phyloP scores from a whole-genome alignment of 345 rosid genomes.

The Ricinus communis region DNA sequence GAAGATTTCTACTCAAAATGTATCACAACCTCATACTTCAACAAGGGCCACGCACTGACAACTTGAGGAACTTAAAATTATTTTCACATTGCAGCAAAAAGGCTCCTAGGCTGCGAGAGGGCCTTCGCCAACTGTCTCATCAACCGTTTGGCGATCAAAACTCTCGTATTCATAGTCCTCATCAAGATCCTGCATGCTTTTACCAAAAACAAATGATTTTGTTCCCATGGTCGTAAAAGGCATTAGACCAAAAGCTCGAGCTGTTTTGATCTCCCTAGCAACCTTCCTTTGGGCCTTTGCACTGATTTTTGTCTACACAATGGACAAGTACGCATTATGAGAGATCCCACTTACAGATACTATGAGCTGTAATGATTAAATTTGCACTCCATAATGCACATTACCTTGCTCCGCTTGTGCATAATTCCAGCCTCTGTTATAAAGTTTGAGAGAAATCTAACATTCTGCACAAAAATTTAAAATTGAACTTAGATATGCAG shows the following conservation, averaged over 20 bases:
- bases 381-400: not conserved
- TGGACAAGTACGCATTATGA: not conserved
- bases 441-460: conserved; percentile 79
- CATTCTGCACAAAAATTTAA: conserved; percentile 57
- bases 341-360: not conserved
- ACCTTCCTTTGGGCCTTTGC: conserved; percentile 95
- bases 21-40: not conserved
- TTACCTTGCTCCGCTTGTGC: conserved; percentile 73
- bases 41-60: not conserved
- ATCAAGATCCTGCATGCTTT: conserved; percentile 60
- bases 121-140: not conserved
- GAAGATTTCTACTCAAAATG: not conserved
- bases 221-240: conserved; percentile 97
- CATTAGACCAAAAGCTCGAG: conserved; percentile 87
- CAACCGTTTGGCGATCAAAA: conserved; percentile 3
- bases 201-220: conserved; percentile 62
- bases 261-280: conserved; percentile 93
- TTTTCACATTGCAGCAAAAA: not conserved
- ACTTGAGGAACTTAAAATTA: not conserved
- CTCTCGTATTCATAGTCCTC: conserved; percentile 52
- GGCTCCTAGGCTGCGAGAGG: not conserved
- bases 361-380: not conserved
- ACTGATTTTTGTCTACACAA: conserved; percentile 70
- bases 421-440: conserved; percentile 84
- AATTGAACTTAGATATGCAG: not conserved